Base-by-base conservation (phyloP, 192 early-diverging fungal species). In the Podila horticola region DNA sequence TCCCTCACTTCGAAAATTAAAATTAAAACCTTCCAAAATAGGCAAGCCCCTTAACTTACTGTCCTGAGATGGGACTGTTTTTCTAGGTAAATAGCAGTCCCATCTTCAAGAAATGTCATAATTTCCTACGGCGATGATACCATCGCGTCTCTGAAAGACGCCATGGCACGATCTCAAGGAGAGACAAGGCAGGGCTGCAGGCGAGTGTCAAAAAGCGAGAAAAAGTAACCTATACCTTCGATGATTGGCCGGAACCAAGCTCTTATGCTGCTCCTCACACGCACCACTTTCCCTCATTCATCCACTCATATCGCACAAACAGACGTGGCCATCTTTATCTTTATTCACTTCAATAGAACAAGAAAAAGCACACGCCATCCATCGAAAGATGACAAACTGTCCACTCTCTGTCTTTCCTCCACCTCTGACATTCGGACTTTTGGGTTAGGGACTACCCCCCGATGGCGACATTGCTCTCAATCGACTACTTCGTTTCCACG, bases 111-210 rank as follows among this genome's bases (percentile, higher is more conserved):
- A 45, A 45, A 45, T 45, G 41, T 45, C 41, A 45, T 45, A 45
- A 45, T 45, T 45, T 45, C 41, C 41, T 45, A 45, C 41, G 41
- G 11, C 41, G 64, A 65, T 73, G 71, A 65, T 73, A 65, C 64
- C 71, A 73, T 73, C 71, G 71, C 71, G 71, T 73, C 34, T 33
- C 10, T 24, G 29, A n/a, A 71, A 71, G 69, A 62, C 69, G 69
- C 61, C 55, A 73, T 73, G 62, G 61, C 33, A 22, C 31, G 62
- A 64, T 64, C 19, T 30, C 36, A 22, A 13, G 41, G 41, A 45
- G 41, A 17, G 41, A 34, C 62, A 64, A 64, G 24, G 36, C 36
- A 64, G 31, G 19, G 31, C 22, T 26, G 15, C 20, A 24, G 5
- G 24, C 36, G 59, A 61, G 59, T 17, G 30, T 10, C 17, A 20